Percentiles rank a stretch among this genome's conserved stretches.
Evolutionary conservation across 768 basidiomycete species (phyloP).

Genomic region (Rhodocollybia butyracea): DNA sequence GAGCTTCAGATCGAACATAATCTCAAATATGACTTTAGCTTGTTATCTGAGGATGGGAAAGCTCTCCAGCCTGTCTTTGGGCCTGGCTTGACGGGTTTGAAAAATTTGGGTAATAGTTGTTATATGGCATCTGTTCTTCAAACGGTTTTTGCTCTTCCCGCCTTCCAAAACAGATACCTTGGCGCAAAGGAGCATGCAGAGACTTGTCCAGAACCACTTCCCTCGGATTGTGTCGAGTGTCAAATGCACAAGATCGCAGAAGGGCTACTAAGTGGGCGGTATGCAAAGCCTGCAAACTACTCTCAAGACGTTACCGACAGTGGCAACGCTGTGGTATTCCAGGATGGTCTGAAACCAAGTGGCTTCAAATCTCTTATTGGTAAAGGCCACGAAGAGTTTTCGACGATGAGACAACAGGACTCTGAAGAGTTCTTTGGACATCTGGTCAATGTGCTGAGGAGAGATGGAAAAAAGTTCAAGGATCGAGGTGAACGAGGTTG

Average conservation of each 20-base stretch:
- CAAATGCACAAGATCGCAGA: constrained; percentile 92
- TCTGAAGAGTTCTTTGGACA: constrained; percentile 92
- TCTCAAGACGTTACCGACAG: constrained; percentile 24
- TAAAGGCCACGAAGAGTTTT: constrained; percentile 89
- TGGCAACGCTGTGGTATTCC: constrained; percentile 51
- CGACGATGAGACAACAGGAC: constrained; percentile 97
- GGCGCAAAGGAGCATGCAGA: constrained; percentile 44
- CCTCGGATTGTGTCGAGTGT: constrained; percentile 89
- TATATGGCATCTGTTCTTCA: constrained; percentile 97
- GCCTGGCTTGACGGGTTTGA: constrained; percentile 81
- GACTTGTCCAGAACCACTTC: constrained; percentile 62
- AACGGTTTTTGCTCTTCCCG: constrained; percentile 73
- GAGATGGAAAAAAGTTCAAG: constrained; percentile 54
- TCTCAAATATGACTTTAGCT: constrained; percentile 88
- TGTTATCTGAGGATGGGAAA: constrained; percentile 82
- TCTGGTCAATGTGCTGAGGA: constrained; percentile 68
- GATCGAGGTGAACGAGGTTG: constrained; percentile 31
- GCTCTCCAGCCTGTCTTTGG: constrained; percentile 89
- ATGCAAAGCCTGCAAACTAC: constrained; percentile 56
- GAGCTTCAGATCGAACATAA: constrained; percentile 99
- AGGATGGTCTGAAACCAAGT: constrained; percentile 78
- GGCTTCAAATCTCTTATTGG: constrained; percentile 90
- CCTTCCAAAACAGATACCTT: constrained; percentile 75
- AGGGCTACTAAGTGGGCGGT: constrained; percentile 89
- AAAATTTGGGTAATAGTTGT: constrained; percentile 95